Evolutionary conservation across 768 basidiomycete species (phyloP), one percentile per base, ranked within the genome.

Genomic region (Tulasnella sp.): DNA sequence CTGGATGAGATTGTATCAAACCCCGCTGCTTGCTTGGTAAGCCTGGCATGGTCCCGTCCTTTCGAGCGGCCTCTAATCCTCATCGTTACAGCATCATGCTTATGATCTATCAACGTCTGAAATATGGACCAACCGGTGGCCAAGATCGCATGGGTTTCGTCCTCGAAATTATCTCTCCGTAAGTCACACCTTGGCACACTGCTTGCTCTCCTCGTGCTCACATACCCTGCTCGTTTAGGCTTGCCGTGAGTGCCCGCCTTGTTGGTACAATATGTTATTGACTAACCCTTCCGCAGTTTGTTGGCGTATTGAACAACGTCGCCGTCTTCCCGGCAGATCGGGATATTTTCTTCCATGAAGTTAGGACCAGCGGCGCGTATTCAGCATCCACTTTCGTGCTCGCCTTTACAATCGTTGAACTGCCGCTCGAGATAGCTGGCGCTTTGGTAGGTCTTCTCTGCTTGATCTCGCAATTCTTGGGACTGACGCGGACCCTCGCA

Each of bases 271-370:
- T 64, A 7, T 8, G 37, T 25, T 37, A 38, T n/a, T 69, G 29
- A 70, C 71, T 75, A 31, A 71, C 40, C 31, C 12, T 37, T 77
- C 58, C 25, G 12, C 45, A 78, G 77, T 78, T 72, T 52, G 75
- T 79, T 68, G 72, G 77, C 3, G 79, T 84, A 17, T 78, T 84
- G 6, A 81, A 81, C 45, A 82, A 82, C 29, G 81, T 84, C 76
- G 81, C 85, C 8, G 82, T 86, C 77, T 87, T 84, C 79, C 86
- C 86, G 0, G 80, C 81, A 29, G 86, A 87, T 70, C 82, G 83
- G 68, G 82, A 84, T 36, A 78, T 85, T 5, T 87, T 85, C 79
- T 82, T 84, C 75, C 84, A 86, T 79, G 86, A 86, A 78, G 83
- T 81, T 70, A 79, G 80, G 22, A 83, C 82, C 29, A 83, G 82